These are phyloP conservation scores for Mortierella antarctica DNA, from an alignment of 192 early-diverging fungal species.

Conservation along the genomic window DNA sequence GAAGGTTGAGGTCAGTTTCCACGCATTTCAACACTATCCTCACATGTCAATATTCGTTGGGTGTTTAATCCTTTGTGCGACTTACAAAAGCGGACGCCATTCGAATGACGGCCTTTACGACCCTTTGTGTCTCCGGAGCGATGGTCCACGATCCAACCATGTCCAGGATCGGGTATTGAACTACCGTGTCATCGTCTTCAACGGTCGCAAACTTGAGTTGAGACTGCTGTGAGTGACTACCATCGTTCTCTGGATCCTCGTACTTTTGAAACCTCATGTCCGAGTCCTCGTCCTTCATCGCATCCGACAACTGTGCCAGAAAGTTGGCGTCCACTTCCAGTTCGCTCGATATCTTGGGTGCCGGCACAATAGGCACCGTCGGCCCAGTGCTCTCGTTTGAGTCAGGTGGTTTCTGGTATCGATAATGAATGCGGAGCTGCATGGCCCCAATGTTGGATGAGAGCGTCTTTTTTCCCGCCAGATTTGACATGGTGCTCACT, in stretches of 20 bases:
- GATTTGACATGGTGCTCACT: slow-evolving; percentile 67
- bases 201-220: slow-evolving; percentile 45
- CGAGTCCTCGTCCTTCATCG: slow-evolving; percentile 46
- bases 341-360: slow-evolving; percentile 31
- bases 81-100: slow-evolving; percentile 62
- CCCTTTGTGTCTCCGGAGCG: slow-evolving; percentile 59
- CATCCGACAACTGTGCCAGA: slow-evolving; percentile 38
- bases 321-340: slow-evolving; percentile 29
- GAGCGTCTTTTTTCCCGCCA: slow-evolving; percentile 61
- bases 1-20: not conserved
- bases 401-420: slow-evolving; percentile 60
- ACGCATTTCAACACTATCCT: not conserved
- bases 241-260: slow-evolving; percentile 45
- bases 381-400: slow-evolving; percentile 3
- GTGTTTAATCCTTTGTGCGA: not conserved
- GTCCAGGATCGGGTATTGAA: slow-evolving; percentile 47
- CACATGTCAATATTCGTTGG: too few species aligned
- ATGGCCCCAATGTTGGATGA: slow-evolving; percentile 77
- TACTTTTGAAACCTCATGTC: slow-evolving; percentile 56
- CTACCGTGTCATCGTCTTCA: slow-evolving; percentile 30
- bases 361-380: slow-evolving; percentile 17
- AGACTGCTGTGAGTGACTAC: slow-evolving; percentile 5
- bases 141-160: slow-evolving; percentile 57
- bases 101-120: slow-evolving; percentile 62
- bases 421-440: slow-evolving; percentile 74